Base-by-base conservation (phyloP, 2,329 filamentous ascomycete species). In the Xylariaceae sp. region DNA sequence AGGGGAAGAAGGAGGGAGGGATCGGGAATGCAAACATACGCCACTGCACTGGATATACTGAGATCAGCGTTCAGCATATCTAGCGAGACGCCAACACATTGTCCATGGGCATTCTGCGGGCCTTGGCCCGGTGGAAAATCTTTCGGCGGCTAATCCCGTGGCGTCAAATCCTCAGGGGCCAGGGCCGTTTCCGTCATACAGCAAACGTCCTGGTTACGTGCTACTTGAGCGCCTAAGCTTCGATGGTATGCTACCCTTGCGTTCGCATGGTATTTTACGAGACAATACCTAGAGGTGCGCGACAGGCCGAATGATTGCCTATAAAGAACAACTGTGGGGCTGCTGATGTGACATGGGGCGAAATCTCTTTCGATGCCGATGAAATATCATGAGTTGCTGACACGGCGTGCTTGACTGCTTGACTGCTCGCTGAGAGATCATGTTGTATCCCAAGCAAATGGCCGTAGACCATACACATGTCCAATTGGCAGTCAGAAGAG, bases 91-190 rank as follows among this genome's bases (percentile, higher is more conserved):
- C 11, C 30, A 31, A 30, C 32, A 7, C 29, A 32, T 19, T 31
- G 37, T 19, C 55, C 12, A 26, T 27, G 50, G 27, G 44, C 4
- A 30, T 39, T 30, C 9, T 6, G 30, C 9, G 35, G 41, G 45
- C 29, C 45, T 19, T 48, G 49, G 37, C 47, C 30, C 19, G 41
- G 8, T 34, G 39, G 4, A 9, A n/a, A 6, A 29, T 37, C 45
- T 47, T 30, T 45, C 47, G 35, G 49, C 53, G 53, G 42, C 50
- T 50, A 44, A 45, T 53, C 50, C 40, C 51, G 47, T 49, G 27
- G 50, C 40, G 41, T 54, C 41, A 32, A 41, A 6, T 34, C 32
- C 30, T 48, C 35, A 50, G 47, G 51, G 47, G 41, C 37, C 31
- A 54, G 44, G 44, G 31, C 19, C 45, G 41, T 45, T 53, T 37